A percentile compares a stretch with the other conserved stretches of the same genome.
Conservation (phyloP, 208 protist genomes). For the Endotrypanum monterogeii region DNA sequence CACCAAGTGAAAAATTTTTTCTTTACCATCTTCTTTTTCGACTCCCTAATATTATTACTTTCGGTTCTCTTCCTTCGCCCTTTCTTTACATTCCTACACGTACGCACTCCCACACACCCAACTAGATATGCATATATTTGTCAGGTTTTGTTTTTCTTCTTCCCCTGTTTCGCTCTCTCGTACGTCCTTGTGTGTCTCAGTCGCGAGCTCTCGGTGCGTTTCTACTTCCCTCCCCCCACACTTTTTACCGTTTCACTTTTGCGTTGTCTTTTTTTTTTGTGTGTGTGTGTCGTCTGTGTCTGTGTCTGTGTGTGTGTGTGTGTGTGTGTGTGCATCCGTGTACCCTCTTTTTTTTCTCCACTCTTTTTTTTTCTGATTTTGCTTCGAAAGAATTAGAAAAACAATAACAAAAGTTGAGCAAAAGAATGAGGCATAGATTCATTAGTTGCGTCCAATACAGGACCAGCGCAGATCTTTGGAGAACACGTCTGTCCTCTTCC, state of each 20-base stretch:
- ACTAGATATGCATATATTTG: neutral
- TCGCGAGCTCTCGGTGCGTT: neutral
- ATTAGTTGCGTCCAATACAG: too few species aligned
- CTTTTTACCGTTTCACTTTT: neutral
- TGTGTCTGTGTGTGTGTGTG: neutral
- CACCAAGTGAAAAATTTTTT: too few species aligned
- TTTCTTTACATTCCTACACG: neutral
- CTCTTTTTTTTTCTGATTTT: constrained; percentile 12
- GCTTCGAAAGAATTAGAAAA: neutral
- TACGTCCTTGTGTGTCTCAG: neutral
- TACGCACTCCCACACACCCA: too few species aligned
- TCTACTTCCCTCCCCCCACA: too few species aligned
- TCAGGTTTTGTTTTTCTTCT: neutral
- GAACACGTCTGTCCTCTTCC: neutral
- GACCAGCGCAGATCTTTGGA: neutral
- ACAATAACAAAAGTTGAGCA: neutral
- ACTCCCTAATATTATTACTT: neutral
- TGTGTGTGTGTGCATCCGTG: neutral
- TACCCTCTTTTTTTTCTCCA: constrained; percentile 7
- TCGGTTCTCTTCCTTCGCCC: neutral
- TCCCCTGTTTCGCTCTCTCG: neutral
- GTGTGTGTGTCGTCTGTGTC: neutral
- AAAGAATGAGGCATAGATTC: neutral
- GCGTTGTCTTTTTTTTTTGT: neutral
- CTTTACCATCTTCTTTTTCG: neutral